Base-by-base conservation (phyloP, 1,284 basidiomycete genomes). In the Anthracocystis panici-leucophaei region DNA sequence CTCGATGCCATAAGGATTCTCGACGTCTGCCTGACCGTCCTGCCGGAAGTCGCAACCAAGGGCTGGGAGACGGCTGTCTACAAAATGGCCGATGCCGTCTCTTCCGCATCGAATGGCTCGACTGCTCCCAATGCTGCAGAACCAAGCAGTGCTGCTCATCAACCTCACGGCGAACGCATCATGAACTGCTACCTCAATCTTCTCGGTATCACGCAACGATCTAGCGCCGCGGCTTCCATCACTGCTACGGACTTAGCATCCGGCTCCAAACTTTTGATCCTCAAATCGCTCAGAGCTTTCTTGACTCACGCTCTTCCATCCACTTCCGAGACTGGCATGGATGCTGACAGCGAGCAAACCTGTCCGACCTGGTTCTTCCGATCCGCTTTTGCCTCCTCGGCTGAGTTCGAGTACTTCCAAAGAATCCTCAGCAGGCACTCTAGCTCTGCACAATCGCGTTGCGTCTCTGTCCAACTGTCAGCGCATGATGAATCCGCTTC, bases 1-100 rank as follows among this genome's bases (percentile, higher is more conserved):
- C 89, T 97, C 48, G 96, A 98, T 82, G 94, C 94, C 1, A 89
- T 96, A 70, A 90, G 91, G 27, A 90, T 95, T 71, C 86, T 99
- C 53, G 90, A 93, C 80, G 85, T 97, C 16, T 89, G 95, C 38
- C 88, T 98, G 3, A 90, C 92, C 38, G 84, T 88, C 53, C 89
- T 92, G 3, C 93, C 94, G 1, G 87, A 88, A 16, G 87, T 62
- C 8, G 65, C 78, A 18, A 79, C 72, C 3, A 29, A 54, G 18
- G 80, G 78, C 10, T 81, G 80, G 80, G 60, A 82, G 33, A 42
- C 59, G 14, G 68, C 71, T 3, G 64, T 76, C 40, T 52, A 62
- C 49, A 52, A 58, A 23, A 64, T 74, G 58, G 52, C 57, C 2
- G 44, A n/a, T 12, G 57, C 71, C 10, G 25, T 38, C 44, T 50